Percentiles rank a stretch among this genome's conserved stretches.
Evolutionary conservation across 306 rosid species (phyloP).

Genomic region (Prunus campanulata): DNA sequence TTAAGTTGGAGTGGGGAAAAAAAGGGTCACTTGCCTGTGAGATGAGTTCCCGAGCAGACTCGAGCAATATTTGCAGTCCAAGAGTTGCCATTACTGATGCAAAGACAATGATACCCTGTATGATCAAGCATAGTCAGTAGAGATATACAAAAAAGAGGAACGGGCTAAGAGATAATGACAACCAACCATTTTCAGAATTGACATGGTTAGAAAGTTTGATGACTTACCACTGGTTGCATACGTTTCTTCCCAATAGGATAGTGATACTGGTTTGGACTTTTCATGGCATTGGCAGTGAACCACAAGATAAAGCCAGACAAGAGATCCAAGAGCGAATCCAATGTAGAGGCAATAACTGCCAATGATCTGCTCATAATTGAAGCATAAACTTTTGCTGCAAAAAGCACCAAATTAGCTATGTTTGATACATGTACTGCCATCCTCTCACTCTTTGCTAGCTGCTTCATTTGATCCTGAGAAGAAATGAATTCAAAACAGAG

Average conservation of each 20-base stretch:
- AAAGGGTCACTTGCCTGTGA: constrained; percentile 29
- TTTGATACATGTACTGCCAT: constrained; percentile 60
- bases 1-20: neutral
- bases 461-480: constrained; percentile 66
- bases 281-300: constrained; percentile 77
- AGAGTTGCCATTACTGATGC: constrained; percentile 88
- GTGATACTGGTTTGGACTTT: constrained; percentile 54
- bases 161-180: neutral
- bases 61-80: constrained; percentile 74
- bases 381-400: constrained; percentile 70
- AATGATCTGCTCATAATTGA: constrained; percentile 65
- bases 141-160: constrained; percentile 2
- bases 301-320: constrained; percentile 81
- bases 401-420: constrained; percentile 54
- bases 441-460: constrained; percentile 65
- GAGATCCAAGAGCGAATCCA: constrained; percentile 85
- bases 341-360: constrained; percentile 80
- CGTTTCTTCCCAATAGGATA: constrained; percentile 91
- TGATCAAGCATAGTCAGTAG: constrained; percentile 14
- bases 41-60: constrained; percentile 49
- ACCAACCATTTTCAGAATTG: neutral
- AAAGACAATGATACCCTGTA: constrained; percentile 86
- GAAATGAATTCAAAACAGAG: neutral
- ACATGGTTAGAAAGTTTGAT: neutral
- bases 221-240: constrained; percentile 81